phyloP scores from a whole-genome alignment of 2,329 filamentous ascomycete species.

The Trichoderma koningii region DNA sequence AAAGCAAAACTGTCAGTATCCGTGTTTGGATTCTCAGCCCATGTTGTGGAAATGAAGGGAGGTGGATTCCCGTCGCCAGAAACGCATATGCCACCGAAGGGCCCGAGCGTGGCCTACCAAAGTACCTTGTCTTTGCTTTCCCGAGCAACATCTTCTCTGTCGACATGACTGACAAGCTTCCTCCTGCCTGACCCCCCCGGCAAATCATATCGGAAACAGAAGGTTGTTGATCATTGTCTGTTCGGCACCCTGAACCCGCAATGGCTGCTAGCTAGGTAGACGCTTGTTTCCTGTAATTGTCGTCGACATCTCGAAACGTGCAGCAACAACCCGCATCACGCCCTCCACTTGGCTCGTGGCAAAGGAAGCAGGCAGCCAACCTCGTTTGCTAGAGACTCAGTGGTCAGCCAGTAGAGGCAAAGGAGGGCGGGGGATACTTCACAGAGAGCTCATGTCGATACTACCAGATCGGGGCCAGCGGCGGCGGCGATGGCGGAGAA shows the following conservation, averaged over 20 bases:
- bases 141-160: not conserved
- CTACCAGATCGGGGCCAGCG: constrained; percentile 15
- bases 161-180: not conserved
- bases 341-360: not conserved
- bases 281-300: too few species aligned
- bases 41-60: not conserved
- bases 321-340: not conserved
- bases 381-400: not conserved
- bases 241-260: not conserved
- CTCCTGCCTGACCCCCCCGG: not conserved
- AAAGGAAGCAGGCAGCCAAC: not conserved
- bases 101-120: constrained; percentile 4
- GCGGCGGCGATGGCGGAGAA: constrained; percentile 13
- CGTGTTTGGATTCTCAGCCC: not conserved
- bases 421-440: not conserved
- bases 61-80: not conserved
- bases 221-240: constrained; percentile 17
- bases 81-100: constrained; percentile 8
- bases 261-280: not conserved
- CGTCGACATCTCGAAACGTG: not conserved
- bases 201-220: constrained; percentile 20
- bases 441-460: not conserved
- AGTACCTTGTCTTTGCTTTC: not conserved
- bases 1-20: too few species aligned
- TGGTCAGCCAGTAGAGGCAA: not conserved